Base-by-base conservation (phyloP, 345 rosid species). In the Gossypium herbaceum region DNA sequence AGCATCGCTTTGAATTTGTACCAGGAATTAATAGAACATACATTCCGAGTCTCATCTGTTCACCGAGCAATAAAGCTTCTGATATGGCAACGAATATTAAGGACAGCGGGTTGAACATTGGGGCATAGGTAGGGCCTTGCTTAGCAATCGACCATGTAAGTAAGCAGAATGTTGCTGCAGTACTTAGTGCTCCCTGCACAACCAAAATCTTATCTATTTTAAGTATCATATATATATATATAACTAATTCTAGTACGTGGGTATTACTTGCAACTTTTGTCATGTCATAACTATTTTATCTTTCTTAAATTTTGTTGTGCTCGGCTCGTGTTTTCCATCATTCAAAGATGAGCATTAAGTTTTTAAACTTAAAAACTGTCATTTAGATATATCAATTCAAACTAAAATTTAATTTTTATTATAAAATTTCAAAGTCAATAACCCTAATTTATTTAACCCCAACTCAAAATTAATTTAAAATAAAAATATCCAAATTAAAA, bases 41-140 rank as follows among this genome's bases (percentile, higher is more conserved):
- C 89, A 56, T 78, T 68, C 88, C 89, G 13, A 81, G 71, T 19
- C 69, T 72, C 73, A 88, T 78, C 0, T 66, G 45, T n/a, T 73
- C 57, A 15, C 85, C 84, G 3, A 88, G 78, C 17, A 87, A 0
- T 8, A 84, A 71, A 68, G 85, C 82, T 48, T 81, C 88, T 12
- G 77, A 77, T 12, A 88, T 11, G 17, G 83, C 67, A n/a, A 84
- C 80, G 54, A 88, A 86, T 20, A 86, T 74, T 2, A 86, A 77
- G 2, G 83, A 48, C 54, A 88, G 61, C 0, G 89, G 91, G 25
- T 84, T 86, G 78, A 88, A 88, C 89, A 88, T 88, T 0, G 91
- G 41, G 7, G 89, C 86, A 67, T 81, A 88, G 63, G 84, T 80
- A 5, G 88, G 91, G 22, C 89, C 92, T 65, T 81, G 80, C 29